Percentiles rank a stretch among this genome's conserved stretches.
Conservation (phyloP, 192 early-diverging fungal species). For the Podila epicladia region DNA sequence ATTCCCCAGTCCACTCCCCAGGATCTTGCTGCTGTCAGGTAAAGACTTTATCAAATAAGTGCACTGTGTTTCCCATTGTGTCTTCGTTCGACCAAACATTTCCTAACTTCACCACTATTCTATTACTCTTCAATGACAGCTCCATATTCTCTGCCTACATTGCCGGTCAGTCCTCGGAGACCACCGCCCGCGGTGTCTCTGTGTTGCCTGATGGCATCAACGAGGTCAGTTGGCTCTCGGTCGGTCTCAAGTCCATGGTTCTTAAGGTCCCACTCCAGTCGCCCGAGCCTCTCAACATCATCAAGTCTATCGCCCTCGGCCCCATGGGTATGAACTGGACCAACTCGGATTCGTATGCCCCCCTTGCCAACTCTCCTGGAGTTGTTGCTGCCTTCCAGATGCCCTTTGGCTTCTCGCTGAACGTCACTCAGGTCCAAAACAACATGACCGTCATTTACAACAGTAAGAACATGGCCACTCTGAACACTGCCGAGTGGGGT, state of each 20-base stretch:
- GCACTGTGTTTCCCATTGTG: neutral
- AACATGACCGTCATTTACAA: conserved; percentile 60
- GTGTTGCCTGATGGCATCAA: conserved; percentile 60
- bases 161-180: conserved; percentile 55
- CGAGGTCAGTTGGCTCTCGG: conserved; percentile 60
- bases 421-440: conserved; percentile 63
- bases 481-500: conserved; percentile 39
- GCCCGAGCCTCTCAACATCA: conserved; percentile 53
- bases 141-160: conserved; percentile 63
- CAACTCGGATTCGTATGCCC: conserved; percentile 56
- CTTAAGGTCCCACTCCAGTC: conserved; percentile 61
- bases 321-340: conserved; percentile 64
- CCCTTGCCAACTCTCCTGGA: conserved; percentile 53
- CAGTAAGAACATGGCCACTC: conserved; percentile 41
- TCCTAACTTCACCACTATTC: neutral
- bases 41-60: neutral
- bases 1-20: conserved; percentile 57
- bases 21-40: conserved; percentile 57
- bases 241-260: conserved; percentile 59
- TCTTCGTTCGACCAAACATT: too few species aligned
- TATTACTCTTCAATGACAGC: conserved; percentile 1
- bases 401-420: conserved; percentile 70
- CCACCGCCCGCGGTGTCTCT: conserved; percentile 58
- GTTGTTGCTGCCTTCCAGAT: conserved; percentile 63
- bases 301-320: conserved; percentile 62